Percentiles rank a stretch among this genome's conserved stretches.
phyloP scores from a whole-genome alignment of 2,329 filamentous ascomycete species.

The Colletotrichum liriopes region DNA sequence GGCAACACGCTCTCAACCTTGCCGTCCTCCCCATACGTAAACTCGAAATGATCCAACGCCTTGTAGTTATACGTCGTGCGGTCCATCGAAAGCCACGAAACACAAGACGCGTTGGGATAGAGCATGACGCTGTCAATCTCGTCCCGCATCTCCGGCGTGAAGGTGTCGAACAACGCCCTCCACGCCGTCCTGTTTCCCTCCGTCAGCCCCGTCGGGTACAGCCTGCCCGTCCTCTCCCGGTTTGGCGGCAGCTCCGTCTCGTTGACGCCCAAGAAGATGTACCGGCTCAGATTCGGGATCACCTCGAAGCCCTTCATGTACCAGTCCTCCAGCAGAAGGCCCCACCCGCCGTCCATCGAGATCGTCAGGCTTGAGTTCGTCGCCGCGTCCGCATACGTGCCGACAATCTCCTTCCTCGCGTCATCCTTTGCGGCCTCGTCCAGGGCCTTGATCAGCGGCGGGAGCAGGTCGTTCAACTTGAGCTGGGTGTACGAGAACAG shows the following conservation, averaged over 20 bases:
- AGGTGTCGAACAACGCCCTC: conserved; percentile 52
- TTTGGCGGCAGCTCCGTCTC: conserved; percentile 13
- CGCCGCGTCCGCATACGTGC: conserved; percentile 55
- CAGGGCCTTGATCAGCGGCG: conserved; percentile 57
- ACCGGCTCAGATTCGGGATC: conserved; percentile 52
- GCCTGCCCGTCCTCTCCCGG: conserved; percentile 44
- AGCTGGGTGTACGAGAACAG: conserved; percentile 34
- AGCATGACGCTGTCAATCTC: conserved; percentile 47
- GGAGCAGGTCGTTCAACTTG: conserved; percentile 47
- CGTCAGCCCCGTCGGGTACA: conserved; percentile 37
- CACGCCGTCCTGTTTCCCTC: conserved; percentile 47
- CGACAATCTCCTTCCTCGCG: conserved; percentile 50
- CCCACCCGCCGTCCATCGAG: conserved; percentile 55
- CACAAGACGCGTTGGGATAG: conserved; percentile 49
- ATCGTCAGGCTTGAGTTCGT: conserved; percentile 60
- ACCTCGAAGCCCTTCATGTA: conserved; percentile 59
- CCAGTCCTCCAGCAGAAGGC: conserved; percentile 57
- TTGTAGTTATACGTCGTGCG: conserved; percentile 51
- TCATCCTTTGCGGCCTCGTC: conserved; percentile 60
- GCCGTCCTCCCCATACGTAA: conserved; percentile 41
- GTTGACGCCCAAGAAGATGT: conserved; percentile 38
- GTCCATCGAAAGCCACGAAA: conserved; percentile 53
- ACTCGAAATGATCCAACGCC: conserved; percentile 49
- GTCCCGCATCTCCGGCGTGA: conserved; percentile 39
- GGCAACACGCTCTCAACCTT: conserved; percentile 30